Evolutionary conservation across 2,329 filamentous ascomycete genomes (phyloP).

Genomic region (Dryadomyces sulphureus): DNA sequence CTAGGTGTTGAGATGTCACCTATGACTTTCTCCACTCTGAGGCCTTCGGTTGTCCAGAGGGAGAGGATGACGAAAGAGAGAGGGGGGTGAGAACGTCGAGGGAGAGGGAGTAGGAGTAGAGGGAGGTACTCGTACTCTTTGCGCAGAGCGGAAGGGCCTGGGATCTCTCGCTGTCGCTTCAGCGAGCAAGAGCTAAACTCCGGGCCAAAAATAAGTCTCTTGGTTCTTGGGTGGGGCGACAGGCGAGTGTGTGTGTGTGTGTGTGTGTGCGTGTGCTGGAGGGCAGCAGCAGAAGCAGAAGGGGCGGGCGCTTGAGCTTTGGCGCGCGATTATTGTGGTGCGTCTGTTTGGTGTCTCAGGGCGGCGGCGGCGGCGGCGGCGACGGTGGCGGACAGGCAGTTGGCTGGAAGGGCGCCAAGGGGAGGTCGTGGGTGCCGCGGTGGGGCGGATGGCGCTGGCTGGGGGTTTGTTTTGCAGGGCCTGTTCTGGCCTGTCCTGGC

Average conservation of each 20-base stretch:
- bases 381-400: not conserved
- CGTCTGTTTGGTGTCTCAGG: slow-evolving; percentile 4
- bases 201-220: slow-evolving; percentile 7
- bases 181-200: not conserved
- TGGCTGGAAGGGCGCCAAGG: not conserved
- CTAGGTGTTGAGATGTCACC: slow-evolving; percentile 6
- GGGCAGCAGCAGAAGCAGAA: not conserved
- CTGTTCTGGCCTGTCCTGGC: too few relatives aligned
- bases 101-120: not conserved
- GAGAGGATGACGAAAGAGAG: not conserved
- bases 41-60: not conserved
- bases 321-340: slow-evolving; percentile 11
- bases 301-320: slow-evolving; percentile 10
- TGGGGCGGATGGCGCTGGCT: too few relatives aligned
- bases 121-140: too few relatives aligned
- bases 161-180: too few relatives aligned
- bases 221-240: not conserved
- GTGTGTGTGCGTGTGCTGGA: not conserved
- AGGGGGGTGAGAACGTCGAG: not conserved
- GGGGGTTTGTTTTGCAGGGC: too few relatives aligned
- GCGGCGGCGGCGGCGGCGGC: not conserved
- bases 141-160: too few relatives aligned
- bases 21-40: slow-evolving; percentile 4
- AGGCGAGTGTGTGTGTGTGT: not conserved
- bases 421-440: not conserved